Evolutionary conservation across 768 basidiomycete species (phyloP), one percentile per base, ranked within the genome.

Genomic region (Psilocybe sp.): DNA sequence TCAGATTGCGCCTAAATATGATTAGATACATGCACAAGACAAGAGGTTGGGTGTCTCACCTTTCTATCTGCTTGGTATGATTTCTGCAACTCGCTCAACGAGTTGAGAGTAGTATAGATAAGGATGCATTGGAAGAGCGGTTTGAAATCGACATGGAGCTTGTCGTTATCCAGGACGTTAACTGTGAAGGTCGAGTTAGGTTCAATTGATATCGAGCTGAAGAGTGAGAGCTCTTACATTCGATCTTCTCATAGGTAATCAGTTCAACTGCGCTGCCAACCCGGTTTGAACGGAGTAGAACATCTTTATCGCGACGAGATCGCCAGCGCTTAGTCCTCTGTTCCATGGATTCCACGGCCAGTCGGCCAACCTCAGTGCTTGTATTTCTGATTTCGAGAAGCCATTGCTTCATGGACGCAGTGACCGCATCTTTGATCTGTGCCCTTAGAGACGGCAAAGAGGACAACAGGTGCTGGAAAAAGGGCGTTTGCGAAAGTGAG

Each of bases 1-100:
- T 90, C 89, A 2, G 97, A 96, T 89, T 99, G 97, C 0, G 94
- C 92, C 96, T 97, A 57, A 5, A 20, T 23, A 41, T 31, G 16
- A 45, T 64, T 33, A 54, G 50, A 19, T 15, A 15, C n/a, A 35
- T 10, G 40, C 15, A 11, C 16, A 40, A 16, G 14, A 40, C 14
- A 10, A 16, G 7, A 44, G 13, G 51, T 37, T 10, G 35, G 10
- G 40, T 11, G 40, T 12, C 66, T 34, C 60, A 85, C 93, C 77
- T 96, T 93, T 62, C 97, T 82, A 67, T 99, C 97, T n/a, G 90
- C 92, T 69, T 98, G 96, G 60, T 98, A 99, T 31, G 87, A 95
- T 46, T 79, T 81, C 49, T 92, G 92, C 9, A 98, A 77, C 56
- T 96, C 94, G 37, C 89, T 87, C 34, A 95, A 77, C n/a, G 87